Conservation (phyloP, 176 grass and related monocot genomes). For the Aechmea fasciata region DNA sequence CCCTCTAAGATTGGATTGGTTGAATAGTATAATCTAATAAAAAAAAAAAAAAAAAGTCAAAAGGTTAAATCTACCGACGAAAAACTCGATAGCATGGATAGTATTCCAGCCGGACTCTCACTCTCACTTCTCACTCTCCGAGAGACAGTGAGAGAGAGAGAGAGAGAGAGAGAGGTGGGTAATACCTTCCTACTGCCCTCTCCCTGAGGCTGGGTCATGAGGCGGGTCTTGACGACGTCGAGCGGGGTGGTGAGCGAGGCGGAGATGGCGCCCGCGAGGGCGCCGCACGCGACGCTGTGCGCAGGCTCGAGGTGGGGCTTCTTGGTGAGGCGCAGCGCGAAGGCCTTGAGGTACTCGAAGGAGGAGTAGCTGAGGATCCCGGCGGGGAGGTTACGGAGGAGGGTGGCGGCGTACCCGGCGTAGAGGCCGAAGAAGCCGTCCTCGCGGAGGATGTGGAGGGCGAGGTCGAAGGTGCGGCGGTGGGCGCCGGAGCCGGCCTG, state of each 20-base stretch:
- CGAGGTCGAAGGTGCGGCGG: conserved; percentile 59
- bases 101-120: too few species aligned
- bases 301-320: conserved; percentile 45
- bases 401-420: conserved; percentile 71
- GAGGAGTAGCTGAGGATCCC: conserved; percentile 89
- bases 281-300: conserved; percentile 71
- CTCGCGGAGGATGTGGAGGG: conserved; percentile 45
- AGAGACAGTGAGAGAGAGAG: too few species aligned
- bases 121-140: too few species aligned
- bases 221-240: conserved; percentile 78
- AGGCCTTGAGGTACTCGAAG: conserved; percentile 92
- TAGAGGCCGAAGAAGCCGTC: conserved; percentile 82
- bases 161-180: too few species aligned
- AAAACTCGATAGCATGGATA: too few species aligned
- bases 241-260: conserved; percentile 72
- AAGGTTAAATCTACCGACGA: too few species aligned
- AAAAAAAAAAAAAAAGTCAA: too few species aligned
- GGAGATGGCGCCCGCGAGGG: conserved; percentile 70
- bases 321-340: conserved; percentile 27
- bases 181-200: conserved; percentile 39
- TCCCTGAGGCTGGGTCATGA: conserved; percentile 67
- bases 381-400: conserved; percentile 67
- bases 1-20: too few species aligned
- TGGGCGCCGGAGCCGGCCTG: conserved; percentile 53
- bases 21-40: too few species aligned